A percentile compares a stretch with the other conserved stretches of the same genome.
These are phyloP conservation scores for Venturia oleaginea DNA, from an alignment of 2,329 filamentous ascomycete species.

Conservation along the genomic window DNA sequence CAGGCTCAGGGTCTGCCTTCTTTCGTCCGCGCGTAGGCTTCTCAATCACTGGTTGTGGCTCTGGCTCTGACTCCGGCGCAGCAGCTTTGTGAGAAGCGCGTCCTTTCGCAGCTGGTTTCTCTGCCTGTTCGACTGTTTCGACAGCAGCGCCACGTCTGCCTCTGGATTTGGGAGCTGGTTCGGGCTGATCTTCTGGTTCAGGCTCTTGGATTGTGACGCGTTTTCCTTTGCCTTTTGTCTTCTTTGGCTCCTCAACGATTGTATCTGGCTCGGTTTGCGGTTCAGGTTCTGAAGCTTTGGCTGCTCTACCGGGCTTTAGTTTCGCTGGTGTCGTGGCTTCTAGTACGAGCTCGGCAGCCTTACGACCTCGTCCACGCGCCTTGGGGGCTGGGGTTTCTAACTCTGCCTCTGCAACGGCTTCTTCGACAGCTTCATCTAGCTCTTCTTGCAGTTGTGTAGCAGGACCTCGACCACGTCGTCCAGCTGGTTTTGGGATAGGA, in stretches of 20 bases:
- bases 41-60: background rate
- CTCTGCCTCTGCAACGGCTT: background rate
- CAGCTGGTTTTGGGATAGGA: background rate
- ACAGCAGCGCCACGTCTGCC: conserved; percentile 1
- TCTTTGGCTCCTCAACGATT: conserved; percentile 8
- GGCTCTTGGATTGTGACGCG: conserved; percentile 9
- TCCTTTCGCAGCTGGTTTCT: background rate
- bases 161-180: background rate
- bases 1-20: background rate
- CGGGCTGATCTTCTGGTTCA: background rate
- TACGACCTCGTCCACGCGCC: background rate
- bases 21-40: background rate
- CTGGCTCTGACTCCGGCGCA: background rate
- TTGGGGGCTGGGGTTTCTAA: background rate
- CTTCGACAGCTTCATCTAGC: conserved; percentile 3
- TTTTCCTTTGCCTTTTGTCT: background rate
- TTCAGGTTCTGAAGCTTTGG: background rate
- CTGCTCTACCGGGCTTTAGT: background rate
- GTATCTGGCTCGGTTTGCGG: background rate
- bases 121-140: background rate
- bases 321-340: background rate
- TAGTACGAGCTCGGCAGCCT: background rate
- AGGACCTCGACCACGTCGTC: background rate
- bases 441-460: conserved; percentile 11
- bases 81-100: background rate